phyloP scores from a whole-genome alignment of 805 yeast genomes.

The Cyberlindnera galapagoensis region DNA sequence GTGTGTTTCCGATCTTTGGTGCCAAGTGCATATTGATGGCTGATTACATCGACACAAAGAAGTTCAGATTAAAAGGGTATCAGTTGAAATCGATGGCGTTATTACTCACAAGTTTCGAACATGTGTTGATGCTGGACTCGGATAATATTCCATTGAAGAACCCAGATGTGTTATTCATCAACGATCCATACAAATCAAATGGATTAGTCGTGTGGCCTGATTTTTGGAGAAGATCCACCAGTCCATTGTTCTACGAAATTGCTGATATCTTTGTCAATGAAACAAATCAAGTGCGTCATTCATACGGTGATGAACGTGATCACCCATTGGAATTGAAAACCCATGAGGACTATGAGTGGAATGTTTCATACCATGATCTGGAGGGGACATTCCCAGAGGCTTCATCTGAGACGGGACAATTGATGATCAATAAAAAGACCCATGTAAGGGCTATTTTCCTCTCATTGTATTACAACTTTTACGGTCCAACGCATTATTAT shows the following conservation, averaged over 20 bases:
- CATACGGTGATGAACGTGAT: conserved; percentile 31
- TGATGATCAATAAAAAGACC: conserved; percentile 48
- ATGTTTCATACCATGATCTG: conserved; percentile 52
- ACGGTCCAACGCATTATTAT: conserved; percentile 55
- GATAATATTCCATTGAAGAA: conserved; percentile 56
- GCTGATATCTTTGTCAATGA: conserved; percentile 39
- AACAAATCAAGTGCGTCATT: conserved; percentile 21
- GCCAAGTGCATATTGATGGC: conserved; percentile 56
- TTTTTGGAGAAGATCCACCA: conserved; percentile 63
- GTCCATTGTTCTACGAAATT: conserved; percentile 50
- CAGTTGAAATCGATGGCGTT: conserved; percentile 72
- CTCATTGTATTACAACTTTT: conserved; percentile 58
- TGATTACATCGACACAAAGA: conserved; percentile 34
- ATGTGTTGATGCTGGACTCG: conserved; percentile 68
- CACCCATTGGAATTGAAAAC: conserved; percentile 18
- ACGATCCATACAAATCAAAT: conserved; percentile 29
- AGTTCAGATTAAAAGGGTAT: conserved; percentile 43
- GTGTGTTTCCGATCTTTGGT: conserved; percentile 56
- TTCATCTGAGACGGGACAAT: conserved; percentile 66
- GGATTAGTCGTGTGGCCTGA: conserved; percentile 61
- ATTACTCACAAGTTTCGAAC: conserved; percentile 71
- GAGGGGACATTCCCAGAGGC: conserved; percentile 64
- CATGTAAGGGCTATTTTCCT: conserved; percentile 54
- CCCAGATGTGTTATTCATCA: conserved; percentile 37
- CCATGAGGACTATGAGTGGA: conserved; percentile 26